Evolutionary conservation across 345 rosid species (phyloP).

Genomic region (Moricandia arvensis): DNA sequence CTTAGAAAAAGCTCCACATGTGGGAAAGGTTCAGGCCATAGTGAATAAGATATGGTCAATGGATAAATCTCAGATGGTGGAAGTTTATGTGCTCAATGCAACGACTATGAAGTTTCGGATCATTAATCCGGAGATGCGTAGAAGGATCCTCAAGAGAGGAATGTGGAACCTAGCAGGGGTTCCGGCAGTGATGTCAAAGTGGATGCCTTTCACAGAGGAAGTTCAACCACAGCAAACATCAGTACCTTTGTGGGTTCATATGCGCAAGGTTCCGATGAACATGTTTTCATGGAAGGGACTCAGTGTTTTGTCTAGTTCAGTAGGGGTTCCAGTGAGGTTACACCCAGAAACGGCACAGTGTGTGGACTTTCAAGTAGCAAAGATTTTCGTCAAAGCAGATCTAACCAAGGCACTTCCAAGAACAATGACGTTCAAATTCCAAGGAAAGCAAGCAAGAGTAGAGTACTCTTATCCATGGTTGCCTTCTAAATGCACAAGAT

Average conservation of each 20-base stretch:
- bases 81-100: not conserved
- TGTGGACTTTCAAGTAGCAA: too few species aligned
- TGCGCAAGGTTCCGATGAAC: too few species aligned
- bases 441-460: too few species aligned
- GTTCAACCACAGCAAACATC: not conserved
- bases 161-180: not conserved
- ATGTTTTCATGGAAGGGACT: not conserved
- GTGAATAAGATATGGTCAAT: not conserved
- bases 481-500: too few species aligned
- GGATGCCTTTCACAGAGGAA: not conserved
- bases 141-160: not conserved
- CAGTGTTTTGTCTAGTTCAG: too few species aligned
- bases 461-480: too few species aligned
- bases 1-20: too few species aligned
- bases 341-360: too few species aligned
- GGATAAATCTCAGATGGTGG: not conserved
- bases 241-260: not conserved
- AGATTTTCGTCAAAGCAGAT: too few species aligned
- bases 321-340: too few species aligned
- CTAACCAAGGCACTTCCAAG: too few species aligned
- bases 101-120: not conserved
- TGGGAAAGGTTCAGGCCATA: not conserved
- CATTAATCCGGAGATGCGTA: not conserved
- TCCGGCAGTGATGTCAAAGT: not conserved
- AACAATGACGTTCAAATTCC: too few species aligned